phyloP scores from a whole-genome alignment of 2,329 filamentous ascomycete species.

The Triangularia setosa region DNA sequence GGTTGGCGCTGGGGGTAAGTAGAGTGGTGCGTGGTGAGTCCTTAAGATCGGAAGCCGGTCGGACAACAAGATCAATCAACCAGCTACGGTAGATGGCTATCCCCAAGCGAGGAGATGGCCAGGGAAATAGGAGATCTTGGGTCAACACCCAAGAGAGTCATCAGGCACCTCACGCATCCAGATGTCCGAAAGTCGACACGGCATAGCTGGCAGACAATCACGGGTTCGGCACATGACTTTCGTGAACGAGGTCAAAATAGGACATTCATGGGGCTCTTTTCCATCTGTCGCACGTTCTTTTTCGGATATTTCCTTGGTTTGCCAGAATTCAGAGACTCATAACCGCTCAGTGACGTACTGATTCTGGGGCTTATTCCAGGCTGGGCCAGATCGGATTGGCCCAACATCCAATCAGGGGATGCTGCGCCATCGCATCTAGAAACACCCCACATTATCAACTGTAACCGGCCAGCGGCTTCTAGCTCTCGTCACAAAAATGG shows the following conservation, averaged over 20 bases:
- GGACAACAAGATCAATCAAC: background rate
- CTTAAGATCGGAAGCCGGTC: background rate
- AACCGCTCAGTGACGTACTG: slow-evolving; percentile 8
- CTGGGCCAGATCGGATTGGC: background rate
- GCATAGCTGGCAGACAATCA: background rate
- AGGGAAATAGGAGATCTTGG: background rate
- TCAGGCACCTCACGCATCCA: background rate
- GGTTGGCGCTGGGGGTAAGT: background rate
- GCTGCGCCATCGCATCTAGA: slow-evolving; percentile 1
- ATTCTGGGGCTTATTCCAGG: background rate
- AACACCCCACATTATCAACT: slow-evolving; percentile 1
- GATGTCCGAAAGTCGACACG: background rate
- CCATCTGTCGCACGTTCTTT: slow-evolving; percentile 1
- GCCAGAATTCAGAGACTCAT: background rate
- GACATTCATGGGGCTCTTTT: background rate
- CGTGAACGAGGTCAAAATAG: background rate
- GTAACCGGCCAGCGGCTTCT: slow-evolving; percentile 4
- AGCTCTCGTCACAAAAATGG: background rate
- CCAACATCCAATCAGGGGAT: background rate
- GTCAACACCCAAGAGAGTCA: background rate
- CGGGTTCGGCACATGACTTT: background rate
- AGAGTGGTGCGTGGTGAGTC: background rate
- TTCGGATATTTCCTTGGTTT: background rate
- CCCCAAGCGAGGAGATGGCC: background rate
- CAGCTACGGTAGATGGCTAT: background rate